Evolutionary conservation across 2,329 filamentous ascomycete genomes (phyloP), one percentile per base, ranked within the genome.

Genomic region (Paraphaeosphaeria sporulosa): DNA sequence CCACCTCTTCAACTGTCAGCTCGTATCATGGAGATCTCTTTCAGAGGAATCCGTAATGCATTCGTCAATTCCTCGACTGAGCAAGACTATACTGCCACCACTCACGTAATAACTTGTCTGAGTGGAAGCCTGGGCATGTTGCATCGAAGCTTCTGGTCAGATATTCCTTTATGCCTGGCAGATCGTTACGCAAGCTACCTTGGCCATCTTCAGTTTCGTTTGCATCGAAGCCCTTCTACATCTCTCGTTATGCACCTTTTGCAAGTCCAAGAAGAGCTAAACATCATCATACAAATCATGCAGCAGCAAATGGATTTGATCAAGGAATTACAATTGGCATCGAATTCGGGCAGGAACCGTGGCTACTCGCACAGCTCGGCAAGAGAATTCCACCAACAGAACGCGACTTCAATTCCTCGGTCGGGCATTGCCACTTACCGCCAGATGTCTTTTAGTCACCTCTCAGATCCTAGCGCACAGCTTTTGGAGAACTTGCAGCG

Each of bases 211-310:
- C 79, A 81, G 64, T 81, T 80, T 58, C 72, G 79, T 8, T 69
- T 81, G 1, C 78, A 80, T 57, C 70, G 79, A 27, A 70, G 74
- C 23, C 78, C 79, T 2, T 80, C 75, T 40, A 80, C 79, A 7
- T 80, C 79, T 51, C 68, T 81, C 2, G 78, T 81, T 9, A 80
- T 80, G 77, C 78, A 81, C 59, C 72, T 81, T 3, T 72, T 81
- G 1, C 76, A 80, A 40, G 78, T 78, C 12, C 79, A 81, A 59
- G 79, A 81, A 67, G 78, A 81, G 58, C 68, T 81, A 2, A 80
- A 80, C 58, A 80, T 81, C 34, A 76, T 81, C 27, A 78, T 80
- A n/a, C 75, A 79, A 17, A 77, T 81, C 42, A 80, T 75, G 60
- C 72, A 80, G 50, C 74, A 80, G 58, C 79, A 81, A 53, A 72